phyloP scores from a whole-genome alignment of 1,139 yeast genomes.

The Taiozyma sp. region DNA sequence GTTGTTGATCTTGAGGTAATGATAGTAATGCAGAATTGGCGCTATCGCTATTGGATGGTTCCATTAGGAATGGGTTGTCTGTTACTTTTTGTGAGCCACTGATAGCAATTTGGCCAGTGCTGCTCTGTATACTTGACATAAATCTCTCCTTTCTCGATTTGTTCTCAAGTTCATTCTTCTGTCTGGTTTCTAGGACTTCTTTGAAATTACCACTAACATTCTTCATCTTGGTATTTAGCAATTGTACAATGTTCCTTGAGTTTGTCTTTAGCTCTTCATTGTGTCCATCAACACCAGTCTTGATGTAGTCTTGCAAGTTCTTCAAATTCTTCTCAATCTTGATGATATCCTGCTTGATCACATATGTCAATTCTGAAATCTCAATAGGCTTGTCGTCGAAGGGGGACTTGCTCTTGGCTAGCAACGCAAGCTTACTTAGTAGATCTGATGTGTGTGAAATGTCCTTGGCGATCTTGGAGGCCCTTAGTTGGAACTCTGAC shows the following conservation, averaged over 20 bases:
- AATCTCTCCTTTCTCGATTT: slow-evolving; percentile 84
- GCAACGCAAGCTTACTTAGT: slow-evolving; percentile 69
- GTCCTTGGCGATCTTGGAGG: slow-evolving; percentile 82
- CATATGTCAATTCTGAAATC: slow-evolving; percentile 85
- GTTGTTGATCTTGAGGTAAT: slow-evolving; percentile 74
- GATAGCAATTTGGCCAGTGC: slow-evolving; percentile 8
- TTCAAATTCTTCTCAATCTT: slow-evolving; percentile 75
- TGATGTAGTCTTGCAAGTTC: slow-evolving; percentile 50
- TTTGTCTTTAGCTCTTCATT: slow-evolving; percentile 41
- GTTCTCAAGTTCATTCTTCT: slow-evolving; percentile 75
- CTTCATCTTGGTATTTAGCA: slow-evolving; percentile 83
- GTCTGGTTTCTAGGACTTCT: slow-evolving; percentile 80
- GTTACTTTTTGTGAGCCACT: slow-evolving; percentile 18
- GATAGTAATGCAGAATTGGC: slow-evolving; percentile 17
- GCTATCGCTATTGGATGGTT: slow-evolving; percentile 8
- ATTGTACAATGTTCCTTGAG: slow-evolving; percentile 79
- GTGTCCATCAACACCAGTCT: slow-evolving; percentile 35
- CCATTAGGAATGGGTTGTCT: slow-evolving; percentile 36
- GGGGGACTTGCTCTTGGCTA: slow-evolving; percentile 89
- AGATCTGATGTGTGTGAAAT: slow-evolving; percentile 85
- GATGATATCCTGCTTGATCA: slow-evolving; percentile 89
- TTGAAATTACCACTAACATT: slow-evolving; percentile 92
- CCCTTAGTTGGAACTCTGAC: slow-evolving; percentile 74
- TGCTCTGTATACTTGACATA: slow-evolving; percentile 42
- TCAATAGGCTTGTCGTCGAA: slow-evolving; percentile 94